Evolutionary conservation across 345 rosid species (phyloP).

Genomic region (Hibiscus trionum): DNA sequence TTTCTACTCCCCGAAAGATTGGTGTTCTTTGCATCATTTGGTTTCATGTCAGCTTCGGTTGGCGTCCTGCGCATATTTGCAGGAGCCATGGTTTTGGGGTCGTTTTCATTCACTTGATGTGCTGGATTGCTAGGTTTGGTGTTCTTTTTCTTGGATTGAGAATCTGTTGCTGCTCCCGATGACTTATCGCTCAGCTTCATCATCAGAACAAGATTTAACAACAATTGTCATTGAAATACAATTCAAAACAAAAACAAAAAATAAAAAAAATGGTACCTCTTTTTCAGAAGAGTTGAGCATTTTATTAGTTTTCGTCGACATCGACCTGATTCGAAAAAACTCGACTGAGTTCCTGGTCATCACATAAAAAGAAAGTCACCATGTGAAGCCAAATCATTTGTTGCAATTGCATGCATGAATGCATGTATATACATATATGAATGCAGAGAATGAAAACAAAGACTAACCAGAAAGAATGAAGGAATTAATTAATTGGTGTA

Average conservation of each 20-base stretch:
- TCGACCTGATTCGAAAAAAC: constrained; percentile 8
- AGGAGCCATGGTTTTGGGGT: background rate
- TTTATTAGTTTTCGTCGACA: constrained; percentile 34
- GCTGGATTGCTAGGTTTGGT: constrained; percentile 18
- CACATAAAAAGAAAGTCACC: background rate
- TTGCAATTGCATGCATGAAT: too few relatives aligned
- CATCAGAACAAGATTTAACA: background rate
- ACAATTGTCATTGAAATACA: background rate
- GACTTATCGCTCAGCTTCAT: constrained; percentile 26
- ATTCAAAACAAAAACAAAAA: background rate
- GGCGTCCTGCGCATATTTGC: background rate
- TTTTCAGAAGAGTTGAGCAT: constrained; percentile 24
- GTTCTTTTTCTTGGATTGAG: constrained; percentile 17
- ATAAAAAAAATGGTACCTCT: constrained; percentile 18
- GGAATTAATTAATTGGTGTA: background rate
- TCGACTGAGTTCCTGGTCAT: background rate
- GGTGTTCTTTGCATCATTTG: constrained; percentile 1
- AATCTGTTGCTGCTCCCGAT: constrained; percentile 17
- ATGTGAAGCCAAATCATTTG: too few relatives aligned
- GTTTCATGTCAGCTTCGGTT: background rate
- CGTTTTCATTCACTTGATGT: background rate
- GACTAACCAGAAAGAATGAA: background rate
- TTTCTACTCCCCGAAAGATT: constrained; percentile 1
- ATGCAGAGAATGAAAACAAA: background rate
- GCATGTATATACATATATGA: too few relatives aligned